Evolutionary conservation across 768 basidiomycete species (phyloP), one percentile per base, ranked within the genome.

Genomic region (Lanmaoa rubissima): DNA sequence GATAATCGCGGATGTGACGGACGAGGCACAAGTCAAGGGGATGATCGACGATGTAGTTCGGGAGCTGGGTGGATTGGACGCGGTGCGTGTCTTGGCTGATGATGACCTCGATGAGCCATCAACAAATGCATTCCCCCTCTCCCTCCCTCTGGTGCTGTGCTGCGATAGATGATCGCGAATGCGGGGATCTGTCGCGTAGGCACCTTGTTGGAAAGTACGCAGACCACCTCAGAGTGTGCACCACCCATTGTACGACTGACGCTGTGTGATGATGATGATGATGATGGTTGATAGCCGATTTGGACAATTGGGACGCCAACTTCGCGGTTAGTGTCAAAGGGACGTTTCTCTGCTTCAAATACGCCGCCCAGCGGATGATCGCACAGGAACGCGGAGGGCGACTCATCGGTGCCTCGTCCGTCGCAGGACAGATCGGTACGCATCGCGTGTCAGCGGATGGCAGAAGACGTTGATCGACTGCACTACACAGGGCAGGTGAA

Each of bases 271-370:
- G 21, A 39, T 47, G 21, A 31, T 47, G 21, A 31, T 35, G n/a
- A 1, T 21, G 35, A 28, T 36, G 42, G 24, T 21, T 2, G 11
- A n/a, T 31, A 70, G 62, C 55, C 34, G 32, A 57, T 26, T 24
- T 60, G 19, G 57, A 61, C 5, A 12, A 58, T 31, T 61, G 39
- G 64, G 61, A 78, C 68, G 64, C 65, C 75, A 43, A 57, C 19
- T 53, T 65, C n/a, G 55, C 49, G 9, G 57, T 62, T 12, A 66
- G 54, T 48, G 63, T 52, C 41, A 54, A 57, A 19, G 66, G 61
- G 4, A 49, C 47, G 13, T 68, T 64, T 51, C 76, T 58, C 19
- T 70, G 58, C 42, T 70, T 60, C 56, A 64, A 62, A 40, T 57
- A 58, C 14, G 62, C 58, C 8, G 70, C 61, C 24, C 24, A 51